These are phyloP conservation scores for Acanthamoeba sp. DNA, from an alignment of 208 protist genomes.

Conservation along the genomic window DNA sequence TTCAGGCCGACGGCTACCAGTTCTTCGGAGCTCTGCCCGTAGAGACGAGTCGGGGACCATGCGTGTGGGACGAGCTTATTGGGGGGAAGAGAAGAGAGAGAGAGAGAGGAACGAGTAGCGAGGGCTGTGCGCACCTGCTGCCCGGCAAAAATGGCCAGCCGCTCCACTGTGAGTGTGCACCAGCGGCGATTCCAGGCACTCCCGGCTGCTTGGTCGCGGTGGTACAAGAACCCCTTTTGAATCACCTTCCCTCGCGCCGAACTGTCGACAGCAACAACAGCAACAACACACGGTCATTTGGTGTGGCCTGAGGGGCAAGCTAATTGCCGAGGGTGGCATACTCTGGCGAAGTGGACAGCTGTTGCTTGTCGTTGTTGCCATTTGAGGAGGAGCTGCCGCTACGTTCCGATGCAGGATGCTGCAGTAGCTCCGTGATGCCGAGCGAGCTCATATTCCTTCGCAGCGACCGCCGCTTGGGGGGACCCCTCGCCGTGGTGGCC, in stretches of 20 bases:
- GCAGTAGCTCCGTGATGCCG: constrained; percentile 5
- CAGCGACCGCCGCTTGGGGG: background rate
- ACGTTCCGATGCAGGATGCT: background rate
- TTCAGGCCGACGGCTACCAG: background rate
- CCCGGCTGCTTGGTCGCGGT: background rate
- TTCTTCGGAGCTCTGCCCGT: constrained; percentile 4
- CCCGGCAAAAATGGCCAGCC: background rate
- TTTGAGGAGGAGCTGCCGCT: background rate
- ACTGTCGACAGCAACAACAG: background rate
- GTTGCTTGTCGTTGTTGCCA: background rate
- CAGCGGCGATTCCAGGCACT: background rate
- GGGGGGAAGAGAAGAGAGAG: background rate
- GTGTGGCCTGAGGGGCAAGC: too few relatives aligned
- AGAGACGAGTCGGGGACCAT: too few relatives aligned
- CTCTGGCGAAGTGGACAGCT: background rate
- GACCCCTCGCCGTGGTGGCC: background rate
- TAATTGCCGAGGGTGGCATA: background rate
- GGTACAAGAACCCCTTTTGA: constrained; percentile 30
- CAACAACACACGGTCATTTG: too few relatives aligned
- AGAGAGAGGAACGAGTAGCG: background rate
- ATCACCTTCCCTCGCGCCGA: background rate
- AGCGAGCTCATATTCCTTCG: constrained; percentile 8
- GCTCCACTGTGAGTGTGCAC: background rate
- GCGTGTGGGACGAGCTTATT: background rate
- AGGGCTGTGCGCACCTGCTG: background rate